Conservation (phyloP, 352 stramenopile genomes). For the Globisporangium nodosum region DNA sequence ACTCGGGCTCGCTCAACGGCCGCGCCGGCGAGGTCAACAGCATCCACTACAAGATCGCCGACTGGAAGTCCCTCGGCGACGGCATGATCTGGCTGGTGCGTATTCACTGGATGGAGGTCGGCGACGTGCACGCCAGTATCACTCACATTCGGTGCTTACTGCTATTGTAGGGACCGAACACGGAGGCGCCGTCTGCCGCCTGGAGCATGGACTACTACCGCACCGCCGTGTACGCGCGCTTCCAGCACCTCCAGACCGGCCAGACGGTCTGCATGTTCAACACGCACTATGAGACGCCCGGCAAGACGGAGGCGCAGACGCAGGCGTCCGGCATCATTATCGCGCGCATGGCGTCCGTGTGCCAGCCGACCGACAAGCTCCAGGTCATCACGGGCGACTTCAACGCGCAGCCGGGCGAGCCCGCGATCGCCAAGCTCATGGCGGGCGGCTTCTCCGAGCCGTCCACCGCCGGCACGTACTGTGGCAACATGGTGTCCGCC, state of each 20-base stretch:
- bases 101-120: not conserved
- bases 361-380: slow-evolving; percentile 51
- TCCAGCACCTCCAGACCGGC: slow-evolving; percentile 54
- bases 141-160: not conserved
- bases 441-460: slow-evolving; percentile 36
- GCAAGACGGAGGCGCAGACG: slow-evolving; percentile 63
- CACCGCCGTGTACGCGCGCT: slow-evolving; percentile 62
- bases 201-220: slow-evolving; percentile 78
- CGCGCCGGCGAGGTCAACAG: slow-evolving; percentile 51
- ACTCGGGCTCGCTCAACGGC: slow-evolving; percentile 52
- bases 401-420: slow-evolving; percentile 57
- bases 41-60: slow-evolving; percentile 55
- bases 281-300: slow-evolving; percentile 79
- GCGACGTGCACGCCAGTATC: not conserved
- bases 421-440: slow-evolving; percentile 52
- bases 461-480: slow-evolving; percentile 49
- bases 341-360: slow-evolving; percentile 34
- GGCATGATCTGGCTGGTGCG: slow-evolving; percentile 65
- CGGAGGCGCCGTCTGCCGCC: slow-evolving; percentile 34
- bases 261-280: slow-evolving; percentile 71
- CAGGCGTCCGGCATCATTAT: slow-evolving; percentile 65
- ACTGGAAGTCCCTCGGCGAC: slow-evolving; percentile 47
- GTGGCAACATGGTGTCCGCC: slow-evolving; percentile 50
- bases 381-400: slow-evolving; percentile 64
- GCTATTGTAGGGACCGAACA: slow-evolving; percentile 29